A percentile compares a stretch with the other conserved stretches of the same genome.
Conservation (phyloP, 2,329 filamentous ascomycete species). For the Ceratocystis cubensis region DNA sequence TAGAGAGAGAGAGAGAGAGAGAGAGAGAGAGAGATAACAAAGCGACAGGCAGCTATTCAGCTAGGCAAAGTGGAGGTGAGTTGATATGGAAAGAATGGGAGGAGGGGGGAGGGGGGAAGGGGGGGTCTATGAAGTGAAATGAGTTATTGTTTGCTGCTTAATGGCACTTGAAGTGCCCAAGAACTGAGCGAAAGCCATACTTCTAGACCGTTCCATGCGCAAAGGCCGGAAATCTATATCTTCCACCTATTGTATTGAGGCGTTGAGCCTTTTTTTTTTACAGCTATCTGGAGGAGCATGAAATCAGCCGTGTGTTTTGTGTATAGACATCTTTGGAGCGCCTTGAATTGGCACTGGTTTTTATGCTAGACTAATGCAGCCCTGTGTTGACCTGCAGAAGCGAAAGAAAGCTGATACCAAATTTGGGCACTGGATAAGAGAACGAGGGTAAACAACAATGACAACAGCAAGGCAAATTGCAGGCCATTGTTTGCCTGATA, state of each 20-base stretch:
- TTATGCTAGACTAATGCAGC: slow-evolving; percentile 8
- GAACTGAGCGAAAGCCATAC: neutral
- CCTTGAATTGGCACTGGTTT: neutral
- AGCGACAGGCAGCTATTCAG: neutral
- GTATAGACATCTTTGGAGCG: neutral
- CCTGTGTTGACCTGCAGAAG: slow-evolving; percentile 7
- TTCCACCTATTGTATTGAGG: neutral
- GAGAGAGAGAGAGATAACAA: neutral
- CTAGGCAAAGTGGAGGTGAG: neutral
- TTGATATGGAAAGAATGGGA: neutral
- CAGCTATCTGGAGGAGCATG: neutral
- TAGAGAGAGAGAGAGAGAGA: neutral
- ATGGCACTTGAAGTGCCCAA: neutral
- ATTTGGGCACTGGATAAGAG: neutral
- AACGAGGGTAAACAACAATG: neutral
- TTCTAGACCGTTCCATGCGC: neutral
- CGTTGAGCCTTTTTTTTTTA: neutral
- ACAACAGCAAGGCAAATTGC: neutral
- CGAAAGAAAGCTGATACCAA: neutral
- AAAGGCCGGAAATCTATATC: neutral
- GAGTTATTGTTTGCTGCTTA: neutral
- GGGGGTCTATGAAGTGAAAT: neutral
- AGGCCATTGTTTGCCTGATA: neutral
- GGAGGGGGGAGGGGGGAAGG: neutral
- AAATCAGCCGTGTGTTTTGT: neutral